A percentile compares a stretch with the other conserved stretches of the same genome.
Evolutionary conservation across 2,329 filamentous ascomycete species (phyloP).

Genomic region (Aspergillus sp.): DNA sequence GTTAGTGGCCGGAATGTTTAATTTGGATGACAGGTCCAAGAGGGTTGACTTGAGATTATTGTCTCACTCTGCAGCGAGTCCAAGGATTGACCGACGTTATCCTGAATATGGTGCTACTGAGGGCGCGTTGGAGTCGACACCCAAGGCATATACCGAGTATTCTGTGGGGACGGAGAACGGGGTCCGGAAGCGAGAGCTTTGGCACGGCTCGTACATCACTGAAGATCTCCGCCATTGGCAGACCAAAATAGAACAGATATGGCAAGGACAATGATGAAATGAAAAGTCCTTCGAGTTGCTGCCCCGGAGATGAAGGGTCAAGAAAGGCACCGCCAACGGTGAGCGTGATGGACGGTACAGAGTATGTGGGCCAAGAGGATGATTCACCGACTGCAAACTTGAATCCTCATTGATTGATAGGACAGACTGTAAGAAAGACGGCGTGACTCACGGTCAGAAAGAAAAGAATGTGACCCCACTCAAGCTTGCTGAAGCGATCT

Average conservation of each 20-base stretch:
- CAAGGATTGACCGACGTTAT: not conserved
- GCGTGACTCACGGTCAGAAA: not conserved
- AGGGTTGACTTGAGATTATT: constrained; percentile 9
- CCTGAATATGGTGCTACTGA: not conserved
- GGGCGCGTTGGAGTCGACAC: not conserved
- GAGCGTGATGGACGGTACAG: not conserved
- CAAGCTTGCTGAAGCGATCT: constrained; percentile 4
- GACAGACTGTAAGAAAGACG: not conserved
- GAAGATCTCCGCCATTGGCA: not conserved
- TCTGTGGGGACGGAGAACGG: not conserved
- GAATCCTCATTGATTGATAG: not conserved
- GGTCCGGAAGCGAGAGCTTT: not conserved
- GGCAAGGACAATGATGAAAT: not conserved
- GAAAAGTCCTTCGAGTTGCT: not conserved
- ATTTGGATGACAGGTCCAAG: constrained; percentile 8
- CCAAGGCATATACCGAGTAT: not conserved
- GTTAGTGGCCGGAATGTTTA: not conserved
- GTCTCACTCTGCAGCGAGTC: not conserved
- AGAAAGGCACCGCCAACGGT: not conserved
- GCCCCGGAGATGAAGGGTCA: not conserved
- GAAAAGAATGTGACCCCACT: not conserved
- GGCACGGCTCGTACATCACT: not conserved
- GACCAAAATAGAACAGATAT: constrained; percentile 8
- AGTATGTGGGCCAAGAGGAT: not conserved
- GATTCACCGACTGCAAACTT: not conserved